Conservation (phyloP, 345 rosid genomes). For the Aquilaria malaccensis region DNA sequence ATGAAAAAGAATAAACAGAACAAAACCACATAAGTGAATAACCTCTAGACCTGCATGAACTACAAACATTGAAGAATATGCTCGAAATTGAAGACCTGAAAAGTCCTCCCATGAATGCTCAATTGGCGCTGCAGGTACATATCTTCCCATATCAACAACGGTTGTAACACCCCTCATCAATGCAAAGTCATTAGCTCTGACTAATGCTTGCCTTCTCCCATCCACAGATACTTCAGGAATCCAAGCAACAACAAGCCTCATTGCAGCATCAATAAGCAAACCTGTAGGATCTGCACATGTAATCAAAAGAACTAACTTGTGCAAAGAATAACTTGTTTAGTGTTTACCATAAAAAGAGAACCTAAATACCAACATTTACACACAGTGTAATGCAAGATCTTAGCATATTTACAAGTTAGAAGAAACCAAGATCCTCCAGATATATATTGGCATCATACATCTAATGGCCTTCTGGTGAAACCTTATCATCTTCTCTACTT, state of each 20-base stretch:
- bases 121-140: constrained; percentile 58
- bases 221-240: constrained; percentile 60
- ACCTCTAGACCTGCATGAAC: not conserved
- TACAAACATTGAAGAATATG: not conserved
- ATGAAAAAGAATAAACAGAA: too few species aligned
- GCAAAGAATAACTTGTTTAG: constrained; percentile 12
- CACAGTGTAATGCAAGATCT: too few species aligned
- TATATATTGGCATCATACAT: too few species aligned
- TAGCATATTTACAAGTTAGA: too few species aligned
- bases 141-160: constrained; percentile 83
- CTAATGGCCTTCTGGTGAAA: too few species aligned
- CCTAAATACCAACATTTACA: not conserved
- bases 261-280: constrained; percentile 79
- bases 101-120: constrained; percentile 80
- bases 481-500: too few species aligned
- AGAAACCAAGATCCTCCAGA: too few species aligned
- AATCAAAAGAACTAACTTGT: constrained; percentile 3
- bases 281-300: constrained; percentile 70
- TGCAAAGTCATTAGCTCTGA: constrained; percentile 69
- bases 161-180: constrained; percentile 79
- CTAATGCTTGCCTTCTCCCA: constrained; percentile 79
- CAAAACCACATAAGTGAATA: too few species aligned
- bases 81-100: constrained; percentile 41
- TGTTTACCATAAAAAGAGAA: not conserved
- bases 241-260: constrained; percentile 48